A percentile compares a stretch with the other conserved stretches of the same genome.
These are phyloP conservation scores for Agrocybe pediades DNA, from an alignment of 768 basidiomycete genomes.

Conservation along the genomic window DNA sequence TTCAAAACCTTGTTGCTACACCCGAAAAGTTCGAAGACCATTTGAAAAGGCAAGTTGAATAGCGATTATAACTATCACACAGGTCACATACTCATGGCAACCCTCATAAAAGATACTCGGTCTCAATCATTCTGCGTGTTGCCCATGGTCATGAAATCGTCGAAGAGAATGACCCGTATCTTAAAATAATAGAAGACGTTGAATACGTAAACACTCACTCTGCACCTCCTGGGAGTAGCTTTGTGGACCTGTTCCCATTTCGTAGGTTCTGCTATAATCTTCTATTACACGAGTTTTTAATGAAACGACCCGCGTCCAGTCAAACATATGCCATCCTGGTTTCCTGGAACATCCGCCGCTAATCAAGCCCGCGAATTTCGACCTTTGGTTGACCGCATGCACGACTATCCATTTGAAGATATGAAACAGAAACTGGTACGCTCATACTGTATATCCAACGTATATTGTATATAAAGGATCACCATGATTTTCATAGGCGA, in stretches of 20 bases:
- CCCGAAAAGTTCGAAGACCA: slow-evolving; percentile 2
- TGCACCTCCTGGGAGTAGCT: slow-evolving; percentile 44
- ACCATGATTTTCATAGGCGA: no score
- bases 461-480: no score
- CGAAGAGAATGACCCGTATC: slow-evolving; percentile 46
- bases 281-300: background rate
- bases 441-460: background rate
- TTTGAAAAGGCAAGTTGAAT: slow-evolving; percentile 1
- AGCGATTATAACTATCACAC: no score
- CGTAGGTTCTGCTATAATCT: slow-evolving; percentile 31
- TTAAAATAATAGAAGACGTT: slow-evolving; percentile 46
- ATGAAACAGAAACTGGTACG: slow-evolving; percentile 59
- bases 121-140: slow-evolving; percentile 48
- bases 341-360: slow-evolving; percentile 60
- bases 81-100: no score
- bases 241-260: slow-evolving; percentile 47
- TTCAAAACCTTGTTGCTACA: slow-evolving; percentile 35
- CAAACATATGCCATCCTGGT: slow-evolving; percentile 55
- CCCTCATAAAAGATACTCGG: no score
- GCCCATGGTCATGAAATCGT: slow-evolving; percentile 50
- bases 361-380: slow-evolving; percentile 48
- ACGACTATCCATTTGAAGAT: slow-evolving; percentile 51
- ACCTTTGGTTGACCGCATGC: slow-evolving; percentile 47
- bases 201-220: slow-evolving; percentile 48
- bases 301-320: slow-evolving; percentile 34